Evolutionary conservation across 2,329 filamentous ascomycete genomes (phyloP), one percentile per base, ranked within the genome.

Genomic region (Claviceps sp.): DNA sequence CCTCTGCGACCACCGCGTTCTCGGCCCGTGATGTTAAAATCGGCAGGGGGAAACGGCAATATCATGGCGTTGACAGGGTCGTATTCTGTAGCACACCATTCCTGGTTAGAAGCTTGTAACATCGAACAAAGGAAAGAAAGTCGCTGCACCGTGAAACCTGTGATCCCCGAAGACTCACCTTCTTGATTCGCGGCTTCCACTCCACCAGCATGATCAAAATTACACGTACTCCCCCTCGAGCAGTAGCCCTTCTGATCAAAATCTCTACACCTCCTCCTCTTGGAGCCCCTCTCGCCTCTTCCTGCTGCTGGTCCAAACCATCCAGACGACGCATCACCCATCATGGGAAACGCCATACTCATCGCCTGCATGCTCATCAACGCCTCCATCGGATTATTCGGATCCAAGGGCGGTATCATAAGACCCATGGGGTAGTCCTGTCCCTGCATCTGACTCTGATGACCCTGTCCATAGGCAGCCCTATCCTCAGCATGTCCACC

Each of bases 241-340:
- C 86, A 90, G 59, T 78, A 87, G 0, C 86, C 86, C 58, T 86
- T 86, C 1, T 70, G 78, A 53, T 88, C 83, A 59, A 85, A 88
- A 63, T 88, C 82, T 52, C 77, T 73, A 61, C 86, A 90, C 53
- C 79, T 73, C 52, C 29, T 48, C 20, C 38, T 47, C 23, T n/a
- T 55, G 67, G 71, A 40, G 14, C 50, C 54, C n/a, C 57, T 58
- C 16, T 53, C 54, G 26, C 59, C 56, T 20, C 26, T 39, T 17
- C 9, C 45, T 17, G n/a, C 47, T 23, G 42, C 42, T 14, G 40
- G 8, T 13, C 42, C 50, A 17, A 51, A 44, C 38, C 52, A 40
- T 45, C 59, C 13, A 56, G 57, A 58, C 67, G 56, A 64, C 71
- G 29, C 29, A 34, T 58, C 67, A 60, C 71, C 66, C 58, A 78